Evolutionary conservation across 441 rosid species (phyloP), one percentile per base, ranked within the genome.

Genomic region (Populus hybrid): DNA sequence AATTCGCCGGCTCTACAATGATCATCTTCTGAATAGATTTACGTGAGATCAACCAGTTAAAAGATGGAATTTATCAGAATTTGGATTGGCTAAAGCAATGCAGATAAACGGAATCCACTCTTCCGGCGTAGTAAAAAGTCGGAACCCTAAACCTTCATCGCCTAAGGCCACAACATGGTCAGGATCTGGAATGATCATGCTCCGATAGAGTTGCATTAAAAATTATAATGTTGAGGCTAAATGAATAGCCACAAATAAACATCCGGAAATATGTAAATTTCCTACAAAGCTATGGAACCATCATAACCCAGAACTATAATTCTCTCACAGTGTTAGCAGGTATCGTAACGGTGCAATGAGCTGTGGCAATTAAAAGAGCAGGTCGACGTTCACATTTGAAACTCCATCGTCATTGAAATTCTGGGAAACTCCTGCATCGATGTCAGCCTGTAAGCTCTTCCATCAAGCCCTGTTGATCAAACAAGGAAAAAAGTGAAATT

Each of bases 401-500:
- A 46, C 16, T 46, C 18, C 57, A 46, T 46, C 5, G 57, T 46
- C 57, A 46, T 46, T 46, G 57, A 46, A 14, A 46, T 46, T 46
- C 6, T 46, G 18, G 6, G 57, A 46, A 46, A 14, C 63, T 1
- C 11, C 32, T 21, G 5, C 28, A 68, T 71, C 23, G 24, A 10
- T 42, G 75, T 89, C 76, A 92, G 81, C 88, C 84, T 69, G 83
- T 74, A 35, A 95, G 89, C 87, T 93, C 98, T 84, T 92, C 97
- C 98, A 95, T 93, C 86, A 89, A 82, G 32, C 99, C 99, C 98
- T 95, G 88, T 81, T 77, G 71, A 77, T 81, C 71, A 68, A 30
- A 30, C 26, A 30, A 20, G 12, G 14, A 23, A 64, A 64, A 16
- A 9, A 68, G 21, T 30, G 6, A 57, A 46, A 36, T 71, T 74